These are phyloP conservation scores for Diaporthe citri DNA, from an alignment of 2,329 filamentous ascomycete species.

Conservation along the genomic window DNA sequence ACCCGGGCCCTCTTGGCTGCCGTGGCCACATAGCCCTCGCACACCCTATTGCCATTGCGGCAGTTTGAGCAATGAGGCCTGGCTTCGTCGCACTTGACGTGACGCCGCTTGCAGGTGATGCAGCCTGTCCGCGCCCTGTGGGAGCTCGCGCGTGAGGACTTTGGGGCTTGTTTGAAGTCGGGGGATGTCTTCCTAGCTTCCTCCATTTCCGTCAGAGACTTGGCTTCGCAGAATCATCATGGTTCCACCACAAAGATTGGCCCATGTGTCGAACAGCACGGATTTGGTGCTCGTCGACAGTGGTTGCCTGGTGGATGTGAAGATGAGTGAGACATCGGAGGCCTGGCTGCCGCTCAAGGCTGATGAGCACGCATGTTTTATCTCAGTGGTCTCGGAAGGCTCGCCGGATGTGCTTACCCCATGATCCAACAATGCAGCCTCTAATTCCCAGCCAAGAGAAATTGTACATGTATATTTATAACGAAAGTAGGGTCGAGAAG, in stretches of 20 bases:
- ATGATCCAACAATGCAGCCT: neutral
- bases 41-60: neutral
- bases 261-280: neutral
- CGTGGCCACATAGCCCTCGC: neutral
- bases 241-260: neutral
- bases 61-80: slow-evolving; percentile 11
- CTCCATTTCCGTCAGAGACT: neutral
- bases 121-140: slow-evolving; percentile 15
- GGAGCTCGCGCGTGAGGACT: neutral
- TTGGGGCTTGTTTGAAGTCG: neutral
- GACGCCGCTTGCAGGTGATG: slow-evolving; percentile 18
- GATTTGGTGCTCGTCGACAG: neutral
- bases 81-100: slow-evolving; percentile 15
- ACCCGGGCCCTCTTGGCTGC: neutral
- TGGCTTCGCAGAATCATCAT: neutral
- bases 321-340: neutral
- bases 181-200: neutral
- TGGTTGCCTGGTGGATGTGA: neutral
- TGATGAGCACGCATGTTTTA: neutral
- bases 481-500: too few species aligned
- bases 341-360: neutral
- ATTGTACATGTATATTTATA: too few species aligned
- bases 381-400: neutral
- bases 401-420: neutral
- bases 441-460: neutral